Conservation (phyloP, 2,329 filamentous ascomycete species). For the Neonectria hederae region DNA sequence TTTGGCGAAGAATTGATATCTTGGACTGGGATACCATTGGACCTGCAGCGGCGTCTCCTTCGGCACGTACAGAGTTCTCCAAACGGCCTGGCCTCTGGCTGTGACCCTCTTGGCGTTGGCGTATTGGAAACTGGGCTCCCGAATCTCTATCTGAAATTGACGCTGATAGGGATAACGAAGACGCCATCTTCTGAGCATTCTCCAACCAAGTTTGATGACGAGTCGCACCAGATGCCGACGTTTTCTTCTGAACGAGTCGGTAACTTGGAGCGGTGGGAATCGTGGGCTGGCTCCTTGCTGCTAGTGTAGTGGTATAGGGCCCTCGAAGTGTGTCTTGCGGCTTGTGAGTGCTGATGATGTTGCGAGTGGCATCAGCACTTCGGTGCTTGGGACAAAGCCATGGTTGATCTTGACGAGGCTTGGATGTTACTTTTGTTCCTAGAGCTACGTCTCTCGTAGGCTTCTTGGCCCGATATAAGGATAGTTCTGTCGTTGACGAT, state of each 20-base stretch:
- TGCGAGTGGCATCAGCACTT: not conserved
- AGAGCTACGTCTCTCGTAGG: not conserved
- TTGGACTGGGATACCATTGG: conserved; percentile 33
- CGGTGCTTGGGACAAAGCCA: not conserved
- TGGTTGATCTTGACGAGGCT: not conserved
- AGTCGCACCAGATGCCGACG: not conserved
- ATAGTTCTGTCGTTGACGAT: not conserved
- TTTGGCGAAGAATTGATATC: conserved; percentile 37
- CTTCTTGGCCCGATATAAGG: conserved; percentile 7
- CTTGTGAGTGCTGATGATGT: not conserved
- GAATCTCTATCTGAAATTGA: conserved; percentile 19
- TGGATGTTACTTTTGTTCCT: not conserved
- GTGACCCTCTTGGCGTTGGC: conserved; percentile 3
- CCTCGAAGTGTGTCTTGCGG: not conserved
- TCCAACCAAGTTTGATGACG: conserved; percentile 29
- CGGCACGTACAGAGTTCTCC: not conserved
- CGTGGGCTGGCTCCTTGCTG: conserved; percentile 5
- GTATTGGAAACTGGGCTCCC: conserved; percentile 3
- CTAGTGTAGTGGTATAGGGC: not conserved
- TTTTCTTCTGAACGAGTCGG: not conserved
- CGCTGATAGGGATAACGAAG: conserved; percentile 33
- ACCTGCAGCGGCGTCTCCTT: not conserved
- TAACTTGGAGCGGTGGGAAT: not conserved
- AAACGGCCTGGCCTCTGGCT: not conserved
- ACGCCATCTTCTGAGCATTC: conserved; percentile 39